Evolutionary conservation across 257 asterid genomes (phyloP).

Genomic region (Leonotis leonurus): DNA sequence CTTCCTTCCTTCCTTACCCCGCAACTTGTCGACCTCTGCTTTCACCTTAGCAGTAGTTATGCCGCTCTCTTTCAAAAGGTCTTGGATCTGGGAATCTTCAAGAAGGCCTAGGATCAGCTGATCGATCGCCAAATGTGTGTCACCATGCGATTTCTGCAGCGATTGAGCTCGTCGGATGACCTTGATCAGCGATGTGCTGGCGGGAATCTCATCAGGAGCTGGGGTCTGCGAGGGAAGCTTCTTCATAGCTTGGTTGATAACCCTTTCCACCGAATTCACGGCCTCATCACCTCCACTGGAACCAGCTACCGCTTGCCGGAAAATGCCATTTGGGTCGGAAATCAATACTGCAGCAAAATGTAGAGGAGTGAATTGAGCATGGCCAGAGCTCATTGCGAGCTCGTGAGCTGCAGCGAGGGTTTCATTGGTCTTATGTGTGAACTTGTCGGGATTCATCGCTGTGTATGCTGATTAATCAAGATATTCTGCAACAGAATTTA

Average conservation of each 20-base stretch:
- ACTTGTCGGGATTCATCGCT: slow-evolving; percentile 64
- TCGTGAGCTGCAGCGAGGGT: slow-evolving; percentile 58
- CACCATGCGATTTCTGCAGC: slow-evolving; percentile 45
- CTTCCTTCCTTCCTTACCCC: slow-evolving; percentile 57
- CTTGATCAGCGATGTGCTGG: slow-evolving; percentile 55
- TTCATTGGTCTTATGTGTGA: slow-evolving; percentile 70
- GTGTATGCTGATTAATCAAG: neutral
- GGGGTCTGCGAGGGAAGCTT: slow-evolving; percentile 55
- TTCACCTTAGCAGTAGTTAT: slow-evolving; percentile 38
- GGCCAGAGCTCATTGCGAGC: slow-evolving; percentile 50
- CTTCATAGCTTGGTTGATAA: slow-evolving; percentile 43
- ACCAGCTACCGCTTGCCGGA: slow-evolving; percentile 50
- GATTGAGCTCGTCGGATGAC: slow-evolving; percentile 59
- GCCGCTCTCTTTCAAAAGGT: slow-evolving; percentile 50
- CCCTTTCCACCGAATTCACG: slow-evolving; percentile 39
- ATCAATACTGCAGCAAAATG: slow-evolving; percentile 50
- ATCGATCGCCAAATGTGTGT: slow-evolving; percentile 58
- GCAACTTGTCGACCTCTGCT: slow-evolving; percentile 48
- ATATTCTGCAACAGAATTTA: slow-evolving; percentile 4
- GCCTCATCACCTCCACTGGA: slow-evolving; percentile 50
- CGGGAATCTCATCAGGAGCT: slow-evolving; percentile 54
- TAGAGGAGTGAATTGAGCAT: slow-evolving; percentile 65
- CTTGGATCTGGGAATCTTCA: slow-evolving; percentile 57
- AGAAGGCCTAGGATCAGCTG: slow-evolving; percentile 54
- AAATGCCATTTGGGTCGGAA: slow-evolving; percentile 44